Percentiles rank a stretch among this genome's conserved stretches.
phyloP scores from a whole-genome alignment of 164 flowering plant species.

The Warburgia ugandensis region DNA sequence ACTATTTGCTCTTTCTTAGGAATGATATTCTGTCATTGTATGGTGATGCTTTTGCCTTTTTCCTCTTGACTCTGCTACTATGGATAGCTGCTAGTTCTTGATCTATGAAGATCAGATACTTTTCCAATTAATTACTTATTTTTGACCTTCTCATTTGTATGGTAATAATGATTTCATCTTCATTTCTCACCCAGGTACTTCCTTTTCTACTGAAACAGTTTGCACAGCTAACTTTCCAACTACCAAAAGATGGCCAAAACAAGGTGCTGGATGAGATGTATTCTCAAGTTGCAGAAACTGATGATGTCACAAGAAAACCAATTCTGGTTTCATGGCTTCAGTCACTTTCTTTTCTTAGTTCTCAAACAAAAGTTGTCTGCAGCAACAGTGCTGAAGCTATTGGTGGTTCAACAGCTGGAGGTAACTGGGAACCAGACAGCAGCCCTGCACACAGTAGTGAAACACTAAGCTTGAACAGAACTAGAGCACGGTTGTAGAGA shows the following conservation, averaged over 20 bases:
- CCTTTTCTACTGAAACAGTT: constrained; percentile 74
- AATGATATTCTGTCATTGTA: too few relatives aligned
- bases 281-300: constrained; percentile 77
- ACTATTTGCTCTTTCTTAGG: too few relatives aligned
- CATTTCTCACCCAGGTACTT: constrained; percentile 50
- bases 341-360: constrained; percentile 73
- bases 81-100: too few relatives aligned
- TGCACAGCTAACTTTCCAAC: constrained; percentile 47
- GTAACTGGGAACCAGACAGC: constrained; percentile 6
- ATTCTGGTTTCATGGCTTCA: constrained; percentile 90
- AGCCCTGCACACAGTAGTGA: constrained; percentile 9
- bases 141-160: neutral
- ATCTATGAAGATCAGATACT: too few relatives aligned
- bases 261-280: constrained; percentile 62
- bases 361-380: constrained; percentile 21
- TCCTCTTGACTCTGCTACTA: too few relatives aligned
- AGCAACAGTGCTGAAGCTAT: neutral
- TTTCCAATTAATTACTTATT: neutral
- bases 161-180: constrained; percentile 1
- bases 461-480: constrained; percentile 19
- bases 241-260: constrained; percentile 64
- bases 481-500: constrained; percentile 36
- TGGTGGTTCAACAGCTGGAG: constrained; percentile 7
- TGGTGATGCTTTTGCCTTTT: too few relatives aligned
- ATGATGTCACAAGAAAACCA: constrained; percentile 85